Conservation (phyloP, 305 asterid species). For the Petunia hybrid region DNA sequence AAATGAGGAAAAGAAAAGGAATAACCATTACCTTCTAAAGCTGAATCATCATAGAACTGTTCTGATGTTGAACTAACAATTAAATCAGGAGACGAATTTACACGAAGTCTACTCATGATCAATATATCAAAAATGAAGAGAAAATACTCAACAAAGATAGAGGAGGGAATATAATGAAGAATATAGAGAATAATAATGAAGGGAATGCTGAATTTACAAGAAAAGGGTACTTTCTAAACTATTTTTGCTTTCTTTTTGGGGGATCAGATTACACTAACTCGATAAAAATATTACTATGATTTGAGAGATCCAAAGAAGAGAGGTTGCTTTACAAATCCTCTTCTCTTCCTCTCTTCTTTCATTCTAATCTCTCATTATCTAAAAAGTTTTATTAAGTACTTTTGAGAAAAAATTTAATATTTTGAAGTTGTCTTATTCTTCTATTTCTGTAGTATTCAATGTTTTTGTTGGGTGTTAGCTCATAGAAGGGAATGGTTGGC, state of each 20-base stretch:
- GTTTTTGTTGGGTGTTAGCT: conserved; percentile 40
- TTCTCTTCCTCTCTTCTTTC: conserved; percentile 38
- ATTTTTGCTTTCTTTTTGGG: background rate
- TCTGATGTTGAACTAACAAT: conserved; percentile 40
- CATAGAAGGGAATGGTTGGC: conserved; percentile 42
- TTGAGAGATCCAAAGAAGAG: conserved; percentile 62
- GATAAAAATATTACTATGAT: background rate
- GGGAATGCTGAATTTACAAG: conserved; percentile 32
- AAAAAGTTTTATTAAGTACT: conserved; percentile 27
- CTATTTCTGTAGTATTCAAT: conserved; percentile 32
- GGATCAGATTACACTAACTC: background rate
- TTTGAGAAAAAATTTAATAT: background rate
- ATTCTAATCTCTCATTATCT: conserved; percentile 32
- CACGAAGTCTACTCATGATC: conserved; percentile 55
- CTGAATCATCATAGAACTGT: conserved; percentile 65
- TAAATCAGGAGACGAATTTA: conserved; percentile 55
- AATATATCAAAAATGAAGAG: background rate
- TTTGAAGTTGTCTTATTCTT: conserved; percentile 27
- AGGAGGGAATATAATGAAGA: background rate
- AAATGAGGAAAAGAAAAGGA: background rate
- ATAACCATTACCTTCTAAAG: conserved; percentile 68
- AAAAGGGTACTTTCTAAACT: conserved; percentile 30
- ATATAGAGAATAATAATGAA: background rate
- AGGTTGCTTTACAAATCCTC: conserved; percentile 50
- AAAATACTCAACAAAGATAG: conserved; percentile 37